Conservation (phyloP, 2,329 filamentous ascomycete species). For the Hymenoscyphus fructigenus region DNA sequence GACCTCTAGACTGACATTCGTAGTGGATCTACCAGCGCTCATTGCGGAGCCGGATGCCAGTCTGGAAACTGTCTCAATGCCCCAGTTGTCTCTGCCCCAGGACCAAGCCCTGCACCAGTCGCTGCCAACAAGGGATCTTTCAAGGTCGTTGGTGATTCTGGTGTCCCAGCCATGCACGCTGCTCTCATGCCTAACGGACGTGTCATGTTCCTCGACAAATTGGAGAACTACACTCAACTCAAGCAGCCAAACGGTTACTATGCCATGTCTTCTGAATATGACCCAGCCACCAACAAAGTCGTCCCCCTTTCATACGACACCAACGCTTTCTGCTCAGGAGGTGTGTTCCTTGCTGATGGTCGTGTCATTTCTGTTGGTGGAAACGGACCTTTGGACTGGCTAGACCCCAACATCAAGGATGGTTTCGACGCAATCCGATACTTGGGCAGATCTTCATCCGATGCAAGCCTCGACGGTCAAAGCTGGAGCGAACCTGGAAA, state of each 20-base stretch:
- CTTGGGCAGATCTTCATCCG: conserved; percentile 48
- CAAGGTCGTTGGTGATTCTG: conserved; percentile 51
- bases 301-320: conserved; percentile 51
- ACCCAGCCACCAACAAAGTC: conserved; percentile 49
- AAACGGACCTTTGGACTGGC: conserved; percentile 53
- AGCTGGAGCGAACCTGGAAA: conserved; percentile 56
- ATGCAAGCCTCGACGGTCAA: conserved; percentile 47
- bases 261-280: conserved; percentile 60
- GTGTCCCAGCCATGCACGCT: conserved; percentile 64
- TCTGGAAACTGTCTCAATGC: conserved; percentile 50
- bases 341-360: conserved; percentile 57
- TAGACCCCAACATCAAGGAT: conserved; percentile 58
- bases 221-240: conserved; percentile 61
- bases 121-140: conserved; percentile 48
- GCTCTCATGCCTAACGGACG: conserved; percentile 57
- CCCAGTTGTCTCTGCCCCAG: conserved; percentile 37
- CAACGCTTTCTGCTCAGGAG: conserved; percentile 62
- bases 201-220: conserved; percentile 62
- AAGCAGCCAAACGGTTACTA: conserved; percentile 53
- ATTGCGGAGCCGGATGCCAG: conserved; percentile 57
- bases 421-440: conserved; percentile 59
- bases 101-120: conserved; percentile 42
- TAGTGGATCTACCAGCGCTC: conserved; percentile 43
- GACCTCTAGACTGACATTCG: conserved; percentile 16
- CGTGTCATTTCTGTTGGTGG: conserved; percentile 55